Percentiles rank a stretch among this genome's conserved stretches.
Conservation (phyloP, 2,329 filamentous ascomycete species). For the Aspergillus calidoustus region DNA sequence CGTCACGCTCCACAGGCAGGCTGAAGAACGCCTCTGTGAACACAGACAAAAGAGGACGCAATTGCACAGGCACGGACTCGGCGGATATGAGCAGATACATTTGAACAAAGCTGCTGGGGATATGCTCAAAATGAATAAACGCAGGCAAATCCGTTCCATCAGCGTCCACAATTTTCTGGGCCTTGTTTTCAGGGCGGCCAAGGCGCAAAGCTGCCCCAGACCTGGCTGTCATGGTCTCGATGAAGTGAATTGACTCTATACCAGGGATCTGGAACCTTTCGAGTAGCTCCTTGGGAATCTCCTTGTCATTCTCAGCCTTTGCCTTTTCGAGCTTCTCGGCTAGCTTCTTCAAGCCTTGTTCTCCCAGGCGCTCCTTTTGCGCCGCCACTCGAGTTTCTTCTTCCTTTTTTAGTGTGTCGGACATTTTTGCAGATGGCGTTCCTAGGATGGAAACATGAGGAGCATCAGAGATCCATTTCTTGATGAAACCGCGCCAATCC, state of each 20-base stretch:
- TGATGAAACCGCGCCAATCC: conserved; percentile 82
- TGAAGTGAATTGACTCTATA: conserved; percentile 93
- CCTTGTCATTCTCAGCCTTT: conserved; percentile 84
- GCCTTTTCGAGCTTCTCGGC: conserved; percentile 77
- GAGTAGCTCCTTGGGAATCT: conserved; percentile 82
- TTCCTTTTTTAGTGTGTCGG: conserved; percentile 78
- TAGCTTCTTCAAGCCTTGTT: conserved; percentile 78
- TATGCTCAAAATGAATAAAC: conserved; percentile 96
- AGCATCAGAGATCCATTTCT: conserved; percentile 82
- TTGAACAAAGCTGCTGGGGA: conserved; percentile 90
- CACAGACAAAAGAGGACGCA: conserved; percentile 81
- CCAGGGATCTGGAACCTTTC: conserved; percentile 80
- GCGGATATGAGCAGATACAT: conserved; percentile 82
- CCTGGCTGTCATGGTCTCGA: conserved; percentile 81
- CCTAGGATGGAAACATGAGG: conserved; percentile 87
- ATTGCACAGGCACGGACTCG: conserved; percentile 73
- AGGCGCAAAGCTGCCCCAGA: conserved; percentile 76
- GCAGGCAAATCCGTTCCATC: conserved; percentile 69
- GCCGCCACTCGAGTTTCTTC: conserved; percentile 79
- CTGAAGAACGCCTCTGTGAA: conserved; percentile 96
- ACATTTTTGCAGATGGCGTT: conserved; percentile 78
- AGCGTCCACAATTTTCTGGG: conserved; percentile 77
- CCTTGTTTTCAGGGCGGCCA: conserved; percentile 68
- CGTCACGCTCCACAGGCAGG: conserved; percentile 78
- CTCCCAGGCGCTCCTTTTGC: conserved; percentile 77